Percentiles rank a stretch among this genome's conserved stretches.
phyloP scores from a whole-genome alignment of 2,329 filamentous ascomycete species.

The Botrytis hyacinthi region DNA sequence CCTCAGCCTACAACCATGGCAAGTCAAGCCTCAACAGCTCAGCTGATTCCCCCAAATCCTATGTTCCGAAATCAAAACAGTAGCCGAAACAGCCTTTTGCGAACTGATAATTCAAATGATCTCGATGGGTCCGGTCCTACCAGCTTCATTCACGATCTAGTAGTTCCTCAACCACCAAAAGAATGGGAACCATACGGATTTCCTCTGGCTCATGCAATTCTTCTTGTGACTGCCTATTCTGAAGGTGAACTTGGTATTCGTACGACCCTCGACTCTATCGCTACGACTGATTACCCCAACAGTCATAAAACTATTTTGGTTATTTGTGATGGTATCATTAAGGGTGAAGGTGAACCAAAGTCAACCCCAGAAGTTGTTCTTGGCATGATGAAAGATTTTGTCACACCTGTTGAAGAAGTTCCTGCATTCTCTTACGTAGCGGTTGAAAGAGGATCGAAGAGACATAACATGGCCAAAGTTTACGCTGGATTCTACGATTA shows the following conservation, averaged over 20 bases:
- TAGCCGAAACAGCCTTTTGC: constrained; percentile 64
- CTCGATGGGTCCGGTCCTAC: constrained; percentile 75
- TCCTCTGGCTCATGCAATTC: constrained; percentile 89
- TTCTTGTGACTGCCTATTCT: constrained; percentile 93
- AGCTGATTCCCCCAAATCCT: constrained; percentile 66
- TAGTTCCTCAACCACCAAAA: constrained; percentile 91
- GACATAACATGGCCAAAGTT: constrained; percentile 99
- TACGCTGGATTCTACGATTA: constrained; percentile 99
- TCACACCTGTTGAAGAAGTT: constrained; percentile 76
- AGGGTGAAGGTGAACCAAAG: constrained; percentile 82
- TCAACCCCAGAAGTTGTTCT: constrained; percentile 89
- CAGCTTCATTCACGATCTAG: constrained; percentile 94
- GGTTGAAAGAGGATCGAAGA: constrained; percentile 90
- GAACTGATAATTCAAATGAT: constrained; percentile 55
- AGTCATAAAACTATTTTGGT: constrained; percentile 97
- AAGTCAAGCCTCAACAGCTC: constrained; percentile 73
- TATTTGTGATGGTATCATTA: constrained; percentile 96
- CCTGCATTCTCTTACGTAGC: constrained; percentile 93
- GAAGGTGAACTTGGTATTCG: constrained; percentile 91
- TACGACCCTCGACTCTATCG: constrained; percentile 92
- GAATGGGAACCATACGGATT: constrained; percentile 98
- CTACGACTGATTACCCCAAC: constrained; percentile 97
- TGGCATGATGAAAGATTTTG: constrained; percentile 91
- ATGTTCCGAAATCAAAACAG: constrained; percentile 69
- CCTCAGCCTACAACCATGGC: constrained; percentile 86